Percentiles rank a stretch among this genome's conserved stretches.
These are phyloP conservation scores for Taiozyma sp. DNA, from an alignment of 1,139 yeast genomes.

Conservation along the genomic window DNA sequence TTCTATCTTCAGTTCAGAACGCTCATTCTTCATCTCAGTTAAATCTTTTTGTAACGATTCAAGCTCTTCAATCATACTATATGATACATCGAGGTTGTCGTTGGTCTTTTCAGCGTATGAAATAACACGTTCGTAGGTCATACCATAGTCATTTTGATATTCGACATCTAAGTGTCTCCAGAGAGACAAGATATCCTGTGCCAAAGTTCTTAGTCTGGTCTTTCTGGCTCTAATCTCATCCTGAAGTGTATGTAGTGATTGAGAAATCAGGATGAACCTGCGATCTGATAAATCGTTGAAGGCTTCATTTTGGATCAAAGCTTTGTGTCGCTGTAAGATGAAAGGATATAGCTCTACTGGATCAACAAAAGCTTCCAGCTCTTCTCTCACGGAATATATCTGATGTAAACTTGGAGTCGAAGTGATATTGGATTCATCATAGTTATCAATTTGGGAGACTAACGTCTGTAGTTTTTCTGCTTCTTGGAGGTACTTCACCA, in stretches of 20 bases:
- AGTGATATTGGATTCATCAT: constrained; percentile 1
- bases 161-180: constrained; percentile 19
- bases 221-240: constrained; percentile 9
- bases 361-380: constrained; percentile 6
- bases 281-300: constrained; percentile 24
- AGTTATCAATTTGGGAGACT: constrained; percentile 6
- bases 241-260: constrained; percentile 12
- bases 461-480: constrained; percentile 18
- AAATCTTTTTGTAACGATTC: constrained; percentile 21
- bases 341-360: constrained; percentile 19
- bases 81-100: constrained; percentile 14
- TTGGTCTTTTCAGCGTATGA: constrained; percentile 3
- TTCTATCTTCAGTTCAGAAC: constrained; percentile 6
- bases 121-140: constrained; percentile 15
- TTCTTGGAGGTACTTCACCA: constrained; percentile 21
- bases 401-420: constrained; percentile 9
- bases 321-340: constrained; percentile 19
- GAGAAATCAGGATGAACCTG: constrained; percentile 12
- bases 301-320: constrained; percentile 18
- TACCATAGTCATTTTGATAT: constrained; percentile 12
- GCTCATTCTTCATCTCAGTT: constrained; percentile 6
- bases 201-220: background rate
- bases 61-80: constrained; percentile 15
- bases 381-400: constrained; percentile 4
- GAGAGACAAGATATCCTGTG: constrained; percentile 9